Evolutionary conservation across 2,329 filamentous ascomycete genomes (phyloP), one percentile per base, ranked within the genome.

Genomic region (Fusarium chlamydosporum): DNA sequence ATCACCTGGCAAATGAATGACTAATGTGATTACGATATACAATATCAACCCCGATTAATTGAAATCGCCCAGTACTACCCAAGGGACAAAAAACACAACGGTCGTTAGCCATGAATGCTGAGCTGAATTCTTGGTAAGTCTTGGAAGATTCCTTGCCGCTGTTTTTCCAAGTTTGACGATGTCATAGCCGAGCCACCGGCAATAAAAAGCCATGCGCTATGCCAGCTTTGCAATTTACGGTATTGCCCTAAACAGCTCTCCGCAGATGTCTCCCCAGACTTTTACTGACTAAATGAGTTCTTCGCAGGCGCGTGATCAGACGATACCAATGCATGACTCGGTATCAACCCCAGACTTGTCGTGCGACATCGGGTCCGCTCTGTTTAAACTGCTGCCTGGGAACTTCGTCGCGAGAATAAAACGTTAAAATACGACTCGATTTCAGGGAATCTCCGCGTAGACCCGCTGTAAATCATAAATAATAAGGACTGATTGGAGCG

Each of bases 381-480:
- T 16, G 2, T 58, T 46, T 48, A 67, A 67, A 43, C 65, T 67
- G 65, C 38, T 67, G 65, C 65, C 65, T 67, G 18, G 5, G 27
- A 61, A 38, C 57, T 48, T 16, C 29, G 37, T 38, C 48, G 57
- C 52, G 42, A 46, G 42, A 53, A 54, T 42, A 37, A 43, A 43
- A 43, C 27, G 13, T 18, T 42, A 33, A 37, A 61, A 35, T 45
- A 27, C 37, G 18, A 41, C 42, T 48, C 13, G 20, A 45, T 20
- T 29, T 12, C 43, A 31, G 7, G 33, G 13, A 48, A 50, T 43
- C 35, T 38, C 40, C 35, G n/a, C 31, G 4, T 1, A 1, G 61
- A 6, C 56, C 65, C 65, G 40, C 23, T 34, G 12, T 26, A 35
- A 52, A 9, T 4, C 10, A 1, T 33, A 16, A 1, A 16, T 1